Base-by-base conservation (phyloP, 148 eudicot genomes). In the Oxyria digyna region DNA sequence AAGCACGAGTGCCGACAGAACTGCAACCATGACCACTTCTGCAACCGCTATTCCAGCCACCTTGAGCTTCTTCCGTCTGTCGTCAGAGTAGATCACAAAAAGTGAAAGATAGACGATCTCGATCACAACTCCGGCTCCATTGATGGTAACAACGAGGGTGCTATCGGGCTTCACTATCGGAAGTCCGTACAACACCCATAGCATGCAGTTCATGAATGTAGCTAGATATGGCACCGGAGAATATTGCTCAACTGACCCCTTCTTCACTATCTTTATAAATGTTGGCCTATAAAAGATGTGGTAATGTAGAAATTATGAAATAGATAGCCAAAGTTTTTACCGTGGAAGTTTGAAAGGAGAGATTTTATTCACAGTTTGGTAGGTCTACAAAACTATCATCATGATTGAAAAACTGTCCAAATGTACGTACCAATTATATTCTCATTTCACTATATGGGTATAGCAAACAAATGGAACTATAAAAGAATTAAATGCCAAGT, bases 251-350 rank as follows among this genome's bases (percentile, higher is more conserved):
- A 90, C 98, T 15, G 96, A 74, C 29, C 76, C 79, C 65, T 82
- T 94, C 80, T 87, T 94, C 77, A 87, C 85, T 83, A 93, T 93
- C 2, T 45, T 45, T 11, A 76, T 64, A 59, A 89, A 89, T 37
- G 96, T 89, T 64, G 96, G 91, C 87, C 96, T 89, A 70, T 26
- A n/a, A n/a, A n/a, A n/a, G n/a, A n/a, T n/a, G n/a, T n/a, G n/a
- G n/a, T n/a, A n/a, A n/a, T n/a, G n/a, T n/a, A n/a, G n/a, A n/a
- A n/a, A n/a, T n/a, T n/a, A n/a, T 42, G 8, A 42, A 11, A 3
- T 23, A 6, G 4, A 3, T 6, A 35, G 38, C 6, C 9, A 38
- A 38, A 32, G 10, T 32, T 21, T 65, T 31, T 37, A 65, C 13
- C 20, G 33, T 37, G 33, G 17, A 27, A 10, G 11, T n/a, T 46